These are phyloP conservation scores for Podospora appendiculata DNA, from an alignment of 495 filamentous ascomycete species.

Conservation along the genomic window DNA sequence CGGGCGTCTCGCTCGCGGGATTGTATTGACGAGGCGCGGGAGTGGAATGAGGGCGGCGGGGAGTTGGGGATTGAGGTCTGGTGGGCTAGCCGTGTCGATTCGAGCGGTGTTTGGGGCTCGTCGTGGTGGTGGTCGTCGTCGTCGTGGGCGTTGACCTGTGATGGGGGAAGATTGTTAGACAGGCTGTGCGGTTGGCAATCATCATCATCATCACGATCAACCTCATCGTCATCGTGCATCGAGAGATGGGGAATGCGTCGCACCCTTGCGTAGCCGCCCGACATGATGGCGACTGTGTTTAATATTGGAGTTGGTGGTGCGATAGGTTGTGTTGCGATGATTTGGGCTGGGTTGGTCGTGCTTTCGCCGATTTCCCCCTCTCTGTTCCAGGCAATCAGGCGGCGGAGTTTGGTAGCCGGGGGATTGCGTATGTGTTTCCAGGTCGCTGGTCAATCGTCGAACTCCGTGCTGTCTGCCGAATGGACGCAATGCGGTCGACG, in stretches of 20 bases:
- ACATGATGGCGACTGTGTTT: conserved; percentile 45
- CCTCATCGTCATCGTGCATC: conserved; percentile 1
- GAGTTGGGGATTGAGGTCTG: conserved; percentile 60
- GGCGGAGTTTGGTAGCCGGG: too few species aligned
- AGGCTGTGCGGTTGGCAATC: background rate
- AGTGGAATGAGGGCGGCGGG: conserved; percentile 90
- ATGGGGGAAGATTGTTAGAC: background rate
- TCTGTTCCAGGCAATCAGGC: background rate
- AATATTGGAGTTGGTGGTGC: background rate
- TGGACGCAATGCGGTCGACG: too few species aligned
- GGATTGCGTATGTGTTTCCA: too few species aligned
- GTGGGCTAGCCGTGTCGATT: conserved; percentile 20
- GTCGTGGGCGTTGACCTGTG: conserved; percentile 41
- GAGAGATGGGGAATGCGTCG: conserved; percentile 9
- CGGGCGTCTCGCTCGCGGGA: conserved; percentile 43
- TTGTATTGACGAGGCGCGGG: conserved; percentile 65
- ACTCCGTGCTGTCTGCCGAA: too few species aligned
- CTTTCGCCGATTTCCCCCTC: background rate
- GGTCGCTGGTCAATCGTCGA: too few species aligned
- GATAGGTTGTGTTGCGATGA: background rate
- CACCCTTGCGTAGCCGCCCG: conserved; percentile 84
- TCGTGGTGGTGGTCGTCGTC: conserved; percentile 41
- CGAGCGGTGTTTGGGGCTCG: conserved; percentile 29
- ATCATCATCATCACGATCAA: background rate
- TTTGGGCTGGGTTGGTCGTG: too few species aligned